Base-by-base conservation (phyloP, 192 early-diverging fungal genomes). In the Radiomyces spectabilis region DNA sequence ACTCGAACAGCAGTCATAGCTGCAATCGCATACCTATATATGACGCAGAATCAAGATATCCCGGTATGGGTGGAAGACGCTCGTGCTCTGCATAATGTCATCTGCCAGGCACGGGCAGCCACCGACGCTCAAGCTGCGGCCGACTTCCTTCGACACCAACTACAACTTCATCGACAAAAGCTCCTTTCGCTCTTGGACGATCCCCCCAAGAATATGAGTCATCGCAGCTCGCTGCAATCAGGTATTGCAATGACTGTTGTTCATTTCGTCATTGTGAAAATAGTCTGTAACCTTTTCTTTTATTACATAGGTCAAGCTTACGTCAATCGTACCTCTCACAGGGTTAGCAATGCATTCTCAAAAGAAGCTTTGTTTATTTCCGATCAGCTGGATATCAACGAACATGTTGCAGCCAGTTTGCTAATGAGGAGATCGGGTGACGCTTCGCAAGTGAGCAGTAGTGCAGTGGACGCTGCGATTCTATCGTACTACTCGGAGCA, bases 301-400 rank as follows among this genome's bases (percentile, higher is more conserved):
- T 1, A 10, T 32, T 41, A 22, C 1, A 22, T 43, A 77, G 75
- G 72, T 35, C 53, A 60, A 22, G 66, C 66, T 12, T 63, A 71
- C 27, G 85, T 88, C 46, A 84, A 83, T 16, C 71, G 79, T 30
- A 76, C 69, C 45, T 50, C 66, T 21, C 73, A 73, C 54, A 73
- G 78, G 48, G 77, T 86, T 53, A 90, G 76, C 64, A 66, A 69
- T n/a, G 77, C 84, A 13, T 93, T 92, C 58, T 75, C 73, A 51
- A 51, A 69, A 15, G 73, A 81, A 26, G 79, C 79, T 6, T 61
- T 85, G 46, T 72, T 82, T 58, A 57, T 97, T 27, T 87, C 89
- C 1, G 89, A 93, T 62, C 76, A 89, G 53, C 71, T 97, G 25
- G 75, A 84, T 21, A 74, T 94, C 38, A 82, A 87, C 68, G 92